A percentile compares a stretch with the other conserved stretches of the same genome.
These are phyloP conservation scores for Elsinoe fawcettii DNA, from an alignment of 2,329 filamentous ascomycete species.

Conservation along the genomic window DNA sequence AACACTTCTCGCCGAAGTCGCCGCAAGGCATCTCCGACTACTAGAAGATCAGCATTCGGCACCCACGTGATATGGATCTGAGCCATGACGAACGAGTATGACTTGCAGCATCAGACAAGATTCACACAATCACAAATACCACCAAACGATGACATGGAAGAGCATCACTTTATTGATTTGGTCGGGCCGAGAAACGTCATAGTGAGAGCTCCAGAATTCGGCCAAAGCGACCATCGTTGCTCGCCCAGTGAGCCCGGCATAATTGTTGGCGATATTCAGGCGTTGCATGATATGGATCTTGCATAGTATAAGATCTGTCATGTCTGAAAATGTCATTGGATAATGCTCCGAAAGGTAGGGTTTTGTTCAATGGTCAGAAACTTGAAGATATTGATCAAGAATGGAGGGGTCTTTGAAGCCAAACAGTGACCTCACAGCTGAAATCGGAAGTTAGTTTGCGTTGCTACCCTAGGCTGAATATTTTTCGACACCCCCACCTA, in stretches of 20 bases:
- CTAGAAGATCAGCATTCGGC: not conserved
- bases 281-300: not conserved
- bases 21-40: not conserved
- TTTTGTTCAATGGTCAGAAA: not conserved
- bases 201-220: slow-evolving; percentile 1
- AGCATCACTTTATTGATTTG: slow-evolving; percentile 5
- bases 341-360: slow-evolving; percentile 8
- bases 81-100: not conserved
- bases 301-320: not conserved
- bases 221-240: not conserved
- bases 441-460: slow-evolving; percentile 1
- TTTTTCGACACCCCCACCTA: slow-evolving; percentile 9
- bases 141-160: not conserved
- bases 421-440: slow-evolving; percentile 5
- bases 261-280: not conserved
- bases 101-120: not conserved
- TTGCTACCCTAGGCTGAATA: not conserved
- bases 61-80: not conserved
- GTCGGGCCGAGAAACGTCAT: slow-evolving; percentile 13
- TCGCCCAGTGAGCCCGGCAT: slow-evolving; percentile 4
- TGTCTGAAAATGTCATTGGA: not conserved
- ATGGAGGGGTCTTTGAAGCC: not conserved
- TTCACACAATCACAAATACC: not conserved
- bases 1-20: not conserved
- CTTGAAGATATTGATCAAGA: not conserved